Evolutionary conservation across 2,329 filamentous ascomycete genomes (phyloP), one percentile per base, ranked within the genome.

Genomic region (Claviceps fusiformis): DNA sequence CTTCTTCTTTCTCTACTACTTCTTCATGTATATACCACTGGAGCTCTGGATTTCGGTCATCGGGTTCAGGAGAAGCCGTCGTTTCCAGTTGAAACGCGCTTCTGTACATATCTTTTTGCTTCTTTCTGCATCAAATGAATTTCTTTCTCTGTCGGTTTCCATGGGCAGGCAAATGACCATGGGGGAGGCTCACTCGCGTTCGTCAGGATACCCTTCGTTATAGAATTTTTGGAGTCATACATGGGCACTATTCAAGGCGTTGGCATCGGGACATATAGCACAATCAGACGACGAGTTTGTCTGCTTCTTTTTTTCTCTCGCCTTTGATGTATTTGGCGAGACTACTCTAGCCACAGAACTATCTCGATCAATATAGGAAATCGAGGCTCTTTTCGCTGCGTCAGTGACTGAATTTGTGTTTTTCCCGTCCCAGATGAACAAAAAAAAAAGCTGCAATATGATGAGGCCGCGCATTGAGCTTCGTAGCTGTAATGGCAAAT

Each of bases 131-230:
- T 53, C 46, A 46, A 35, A 11, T 48, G 33, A 41, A 44, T 41
- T 19, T 57, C 59, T 50, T 54, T 55, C 45, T 9, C 24, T 33
- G 41, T 44, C 10, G 0, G 6, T 45, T 52, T 44, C 24, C 9
- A 53, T 55, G 39, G 27, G 8, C 46, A 56, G 49, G 59, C 59
- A 59, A 58, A 54, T 53, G 54, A 53, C 39, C 54, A 59, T 53
- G 48, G 54, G 57, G 54, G 61, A 56, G 48, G 54, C 53, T 41
- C 43, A 39, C 17, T 54, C 59, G 60, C 60, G 59, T 58, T 64
- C 60, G 59, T 60, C 64, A 64, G 64, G 63, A 70, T 69, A 68
- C 65, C 65, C 66, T 60, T 56, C 31, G 62, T 62, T 59, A 63
- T 59, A 58, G 63, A 61, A 65, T 62, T 61, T 61, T 61, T 43